These are phyloP conservation scores for Naganishia sp. DNA, from an alignment of 1,284 basidiomycete species.

Conservation along the genomic window DNA sequence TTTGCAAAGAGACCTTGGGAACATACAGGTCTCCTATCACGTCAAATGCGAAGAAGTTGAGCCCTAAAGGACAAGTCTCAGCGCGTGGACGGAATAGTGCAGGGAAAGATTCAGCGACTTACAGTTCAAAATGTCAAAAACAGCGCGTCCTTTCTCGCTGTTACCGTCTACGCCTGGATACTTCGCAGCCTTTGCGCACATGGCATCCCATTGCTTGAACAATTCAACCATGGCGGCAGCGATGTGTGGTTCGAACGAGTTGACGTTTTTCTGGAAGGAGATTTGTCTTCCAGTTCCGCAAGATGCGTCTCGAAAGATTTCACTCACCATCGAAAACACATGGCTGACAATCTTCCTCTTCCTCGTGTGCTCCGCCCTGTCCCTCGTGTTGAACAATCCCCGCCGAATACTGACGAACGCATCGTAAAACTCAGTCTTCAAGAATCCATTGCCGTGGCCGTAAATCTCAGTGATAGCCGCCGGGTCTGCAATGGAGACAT, in stretches of 20 bases:
- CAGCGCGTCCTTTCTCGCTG: constrained; percentile 64
- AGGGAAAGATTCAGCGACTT: neutral
- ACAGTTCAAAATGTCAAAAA: constrained; percentile 61
- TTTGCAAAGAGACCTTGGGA: neutral
- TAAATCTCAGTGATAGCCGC: constrained; percentile 71
- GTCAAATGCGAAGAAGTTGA: constrained; percentile 83
- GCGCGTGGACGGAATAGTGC: neutral
- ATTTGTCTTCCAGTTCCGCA: neutral
- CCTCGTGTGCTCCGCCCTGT: constrained; percentile 75
- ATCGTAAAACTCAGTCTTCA: constrained; percentile 72
- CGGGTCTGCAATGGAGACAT: constrained; percentile 78
- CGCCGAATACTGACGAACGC: constrained; percentile 72
- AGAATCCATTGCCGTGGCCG: constrained; percentile 71
- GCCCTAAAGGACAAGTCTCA: constrained; percentile 51
- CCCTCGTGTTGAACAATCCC: constrained; percentile 59
- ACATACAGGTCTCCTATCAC: constrained; percentile 70
- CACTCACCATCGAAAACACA: constrained; percentile 66
- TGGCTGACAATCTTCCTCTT: constrained; percentile 87
- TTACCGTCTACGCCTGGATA: constrained; percentile 39
- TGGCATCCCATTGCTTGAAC: constrained; percentile 75
- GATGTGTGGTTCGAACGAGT: constrained; percentile 74
- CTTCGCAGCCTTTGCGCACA: constrained; percentile 63
- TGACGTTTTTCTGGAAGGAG: constrained; percentile 64
- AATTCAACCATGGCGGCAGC: constrained; percentile 64
- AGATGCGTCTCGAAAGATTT: neutral